Conservation (phyloP, 106 monocot species). For the Dendrobium nobile region DNA sequence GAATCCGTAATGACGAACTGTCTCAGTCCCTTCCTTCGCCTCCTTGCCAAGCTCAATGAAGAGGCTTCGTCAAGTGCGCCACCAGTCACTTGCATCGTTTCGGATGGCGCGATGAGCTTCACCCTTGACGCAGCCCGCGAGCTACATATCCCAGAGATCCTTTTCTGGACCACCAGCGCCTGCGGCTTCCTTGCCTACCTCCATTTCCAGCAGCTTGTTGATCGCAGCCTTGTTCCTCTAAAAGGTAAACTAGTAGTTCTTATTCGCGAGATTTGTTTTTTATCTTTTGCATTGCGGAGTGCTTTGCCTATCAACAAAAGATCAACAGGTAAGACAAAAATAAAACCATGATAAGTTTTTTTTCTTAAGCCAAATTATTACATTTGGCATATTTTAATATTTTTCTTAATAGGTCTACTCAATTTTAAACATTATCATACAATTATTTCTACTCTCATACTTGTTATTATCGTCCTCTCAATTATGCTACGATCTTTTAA, state of each 20-base stretch:
- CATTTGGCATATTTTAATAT: no score
- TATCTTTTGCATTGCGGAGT: no score
- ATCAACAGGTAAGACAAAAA: no score
- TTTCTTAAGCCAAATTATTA: no score
- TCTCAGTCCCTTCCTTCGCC: neutral
- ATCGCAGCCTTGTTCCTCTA: constrained; percentile 5
- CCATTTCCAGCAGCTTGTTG: neutral
- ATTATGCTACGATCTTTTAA: no score
- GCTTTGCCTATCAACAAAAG: no score
- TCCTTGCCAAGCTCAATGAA: neutral
- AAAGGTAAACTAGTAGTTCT: neutral
- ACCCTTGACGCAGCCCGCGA: constrained; percentile 18
- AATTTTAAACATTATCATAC: no score
- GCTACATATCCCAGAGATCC: constrained; percentile 9
- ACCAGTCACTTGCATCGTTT: constrained; percentile 9
- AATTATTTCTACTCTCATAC: no score
- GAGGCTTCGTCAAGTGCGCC: neutral
- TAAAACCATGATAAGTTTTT: no score
- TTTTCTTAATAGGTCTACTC: no score
- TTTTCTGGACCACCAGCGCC: constrained; percentile 28
- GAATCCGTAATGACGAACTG: neutral
- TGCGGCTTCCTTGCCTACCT: constrained; percentile 16
- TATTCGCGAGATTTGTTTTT: no score
- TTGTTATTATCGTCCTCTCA: no score
- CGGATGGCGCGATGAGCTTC: constrained; percentile 23